Evolutionary conservation across 176 grass and related monocot genomes (phyloP), one percentile per base, ranked within the genome.

Genomic region (Pontederia crassipes): DNA sequence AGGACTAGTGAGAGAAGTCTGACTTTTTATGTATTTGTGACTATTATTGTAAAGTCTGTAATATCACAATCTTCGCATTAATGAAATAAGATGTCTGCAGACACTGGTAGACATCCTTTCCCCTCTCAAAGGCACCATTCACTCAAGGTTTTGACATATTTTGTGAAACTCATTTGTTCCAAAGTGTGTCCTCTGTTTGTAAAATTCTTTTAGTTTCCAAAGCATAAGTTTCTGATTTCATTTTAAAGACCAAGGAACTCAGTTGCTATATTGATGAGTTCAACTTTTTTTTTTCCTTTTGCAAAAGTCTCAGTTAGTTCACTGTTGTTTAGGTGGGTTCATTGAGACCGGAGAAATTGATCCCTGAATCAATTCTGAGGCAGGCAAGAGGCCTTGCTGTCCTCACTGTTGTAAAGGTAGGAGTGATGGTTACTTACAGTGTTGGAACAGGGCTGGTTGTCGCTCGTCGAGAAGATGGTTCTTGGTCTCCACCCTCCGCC

Each of bases 401-500:
- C 64, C 72, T 96, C 52, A 90, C 91, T 16, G 77, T 80, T 45
- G 80, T 77, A 59, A 96, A 90, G 59, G 86, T 84, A 56, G 83
- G 83, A 20, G 50, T 87, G 72, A 81, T 96, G 78, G 27, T 96
- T 18, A 96, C 91, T 10, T 96, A 90, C 55, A 96, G 87, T 84
- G 57, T 96, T 62, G 91, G 91, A 47, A 90, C 91, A 49, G 86
- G 91, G 8, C 54, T 96, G 55, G 86, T 96, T 47, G 70, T 96
- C 57, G 72, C 91, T 72, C 78, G 55, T 11, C 82, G 80, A 74
- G 69, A 80, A 49, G 86, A 96, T 81, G 91, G 91, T 60, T 85
- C 86, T 48, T 95, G 91, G 91, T 90, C 91, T n/a, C 77, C 91
- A 79, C 86, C 91, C 11, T 90, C 91, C 11, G 86, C 91, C 10